Evolutionary conservation across 495 filamentous ascomycete species (phyloP), one percentile per base, ranked within the genome.

Genomic region (Aspergillus steynii): DNA sequence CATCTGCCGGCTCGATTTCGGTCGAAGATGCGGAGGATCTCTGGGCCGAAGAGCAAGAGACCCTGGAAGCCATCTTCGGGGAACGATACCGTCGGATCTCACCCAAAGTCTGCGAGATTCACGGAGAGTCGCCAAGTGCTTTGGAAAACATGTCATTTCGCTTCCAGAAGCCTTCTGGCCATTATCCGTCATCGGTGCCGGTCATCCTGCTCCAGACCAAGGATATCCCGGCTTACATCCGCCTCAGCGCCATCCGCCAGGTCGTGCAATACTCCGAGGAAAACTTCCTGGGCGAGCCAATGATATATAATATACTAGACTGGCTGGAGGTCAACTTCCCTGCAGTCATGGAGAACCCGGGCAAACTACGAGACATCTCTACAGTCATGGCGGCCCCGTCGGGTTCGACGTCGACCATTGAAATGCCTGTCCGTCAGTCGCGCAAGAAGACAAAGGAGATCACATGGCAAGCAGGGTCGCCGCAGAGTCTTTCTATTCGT

Each of bases 21-120:
- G 69, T 72, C 2, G 72, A 66, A 1, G 71, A 71, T 42, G 37
- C 37, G 49, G 66, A 72, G 10, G 71, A 74, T 46, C 60, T 80
- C n/a, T 99, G 95, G 95, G 78, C 85, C 29, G 92, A 97, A 71
- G 95, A 99, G 68, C 86, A 89, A 70, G 80, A 81, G 3, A 90
- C 89, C 7, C 74, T 98, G 3, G 85, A 90, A 61, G 88, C 94
- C 15, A 95, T 97, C 50, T 96, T 90, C 64, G 81, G 78, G 25
- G 77, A 91, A 37, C 79, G 87, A 34, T 93, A 86, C 66, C 75
- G 74, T 48, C 72, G 75, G 14, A 60, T 80, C 29, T 85, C 86
- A 2, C 70, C 82, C 27, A 80, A 86, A 37, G 75, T 88, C 45
- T 92, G 86, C 64, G 82, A 87, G 61, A 86, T 96, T 45, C 72